Evolutionary conservation across 208 protist genomes (phyloP), one percentile per base, ranked within the genome.

Genomic region (Trichomonas vaginalis): DNA sequence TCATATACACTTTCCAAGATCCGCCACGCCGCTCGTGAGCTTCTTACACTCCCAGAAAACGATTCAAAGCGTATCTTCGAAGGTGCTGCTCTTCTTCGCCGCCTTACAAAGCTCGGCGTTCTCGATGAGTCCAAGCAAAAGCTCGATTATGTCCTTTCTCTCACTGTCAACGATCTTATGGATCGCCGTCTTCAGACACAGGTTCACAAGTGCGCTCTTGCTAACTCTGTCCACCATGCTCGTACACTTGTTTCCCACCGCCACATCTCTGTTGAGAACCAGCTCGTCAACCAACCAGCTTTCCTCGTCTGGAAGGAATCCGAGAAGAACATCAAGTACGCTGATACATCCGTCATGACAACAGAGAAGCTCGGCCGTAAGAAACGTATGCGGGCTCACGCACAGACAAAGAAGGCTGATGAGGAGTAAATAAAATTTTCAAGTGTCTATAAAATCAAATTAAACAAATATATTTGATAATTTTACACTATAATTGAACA

Each of bases 191-290:
- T 99, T 95, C 99, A 99, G 98, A 99, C 99, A 70, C 96, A 97
- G 70, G 98, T 99, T 47, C 99, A 99, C 98, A 99, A 99, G 97
- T 97, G 98, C 32, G 98, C 98, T 95, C 98, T 99, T 95, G 99
- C 99, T 97, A 99, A 99, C 97, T 99, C 99, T 45, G 99, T 99
- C 97, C 99, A 99, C 98, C 99, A 99, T 97, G 98, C 99, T 96
- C 98, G 99, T 97, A 98, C 99, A 51, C 97, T 99, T 47, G 99
- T 99, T 97, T 97, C 98, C 96, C 99, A 99, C 97, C 98, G 99
- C 96, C 99, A 99, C 98, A 99, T 99, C 97, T 8, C 86, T 42
- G 86, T 92, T 47, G 21, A 92, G n/a, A 42, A 48, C 86, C 86
- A 92, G 46, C 86, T 92, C 45, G 86, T 92, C 27, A 92, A 92